Evolutionary conservation across 2,329 filamentous ascomycete species (phyloP).

Genomic region (Aspergillus tanneri): DNA sequence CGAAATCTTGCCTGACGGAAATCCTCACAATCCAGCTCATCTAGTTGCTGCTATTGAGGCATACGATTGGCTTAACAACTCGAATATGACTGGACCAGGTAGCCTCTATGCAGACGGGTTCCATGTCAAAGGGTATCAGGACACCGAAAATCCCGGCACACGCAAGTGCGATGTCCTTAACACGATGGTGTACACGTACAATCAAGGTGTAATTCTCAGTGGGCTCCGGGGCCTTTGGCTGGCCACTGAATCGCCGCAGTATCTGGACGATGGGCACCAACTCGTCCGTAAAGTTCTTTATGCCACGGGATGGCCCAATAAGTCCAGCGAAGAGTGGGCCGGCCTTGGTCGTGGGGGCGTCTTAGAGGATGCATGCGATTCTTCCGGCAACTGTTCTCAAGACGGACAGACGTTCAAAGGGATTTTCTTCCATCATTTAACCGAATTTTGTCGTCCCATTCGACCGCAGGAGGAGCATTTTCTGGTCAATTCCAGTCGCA

Average conservation of each 20-base stretch:
- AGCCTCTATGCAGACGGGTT: constrained; percentile 86
- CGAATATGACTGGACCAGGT: constrained; percentile 74
- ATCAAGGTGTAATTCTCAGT: constrained; percentile 85
- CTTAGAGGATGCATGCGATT: constrained; percentile 81
- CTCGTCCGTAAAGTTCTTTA: constrained; percentile 71
- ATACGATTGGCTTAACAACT: constrained; percentile 75
- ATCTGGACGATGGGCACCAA: constrained; percentile 75
- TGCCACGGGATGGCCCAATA: constrained; percentile 70
- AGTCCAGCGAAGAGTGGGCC: constrained; percentile 57
- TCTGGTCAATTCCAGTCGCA: constrained; percentile 35
- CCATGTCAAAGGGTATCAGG: constrained; percentile 68
- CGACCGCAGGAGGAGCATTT: constrained; percentile 49
- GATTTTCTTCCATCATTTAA: constrained; percentile 88
- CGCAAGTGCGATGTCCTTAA: constrained; percentile 76
- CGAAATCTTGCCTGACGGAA: constrained; percentile 28
- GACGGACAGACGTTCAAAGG: constrained; percentile 89
- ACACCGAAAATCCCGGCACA: constrained; percentile 60
- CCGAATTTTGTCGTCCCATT: constrained; percentile 71
- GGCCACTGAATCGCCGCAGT: constrained; percentile 68
- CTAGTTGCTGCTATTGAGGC: constrained; percentile 71
- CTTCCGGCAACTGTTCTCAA: constrained; percentile 71
- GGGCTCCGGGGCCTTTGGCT: constrained; percentile 79
- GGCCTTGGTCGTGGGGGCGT: constrained; percentile 78
- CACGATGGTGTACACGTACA: constrained; percentile 92
- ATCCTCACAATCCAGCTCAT: constrained; percentile 61